These are phyloP conservation scores for Hortiboletus campestris DNA, from an alignment of 768 basidiomycete genomes.

Conservation along the genomic window DNA sequence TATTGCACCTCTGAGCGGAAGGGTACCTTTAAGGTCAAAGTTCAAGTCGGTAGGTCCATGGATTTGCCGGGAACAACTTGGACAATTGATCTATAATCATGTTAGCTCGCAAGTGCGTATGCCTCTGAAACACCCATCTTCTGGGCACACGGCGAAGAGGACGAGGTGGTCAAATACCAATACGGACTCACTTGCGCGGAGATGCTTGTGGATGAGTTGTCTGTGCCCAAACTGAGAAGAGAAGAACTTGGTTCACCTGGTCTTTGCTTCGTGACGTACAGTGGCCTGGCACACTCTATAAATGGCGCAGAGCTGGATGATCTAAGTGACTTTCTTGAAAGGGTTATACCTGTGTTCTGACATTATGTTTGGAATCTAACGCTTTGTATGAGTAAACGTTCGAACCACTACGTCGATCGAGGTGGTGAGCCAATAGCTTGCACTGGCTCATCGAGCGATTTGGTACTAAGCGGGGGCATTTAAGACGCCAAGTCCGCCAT, in stretches of 20 bases:
- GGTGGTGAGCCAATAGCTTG: neutral
- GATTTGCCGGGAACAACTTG: neutral
- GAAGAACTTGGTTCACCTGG: neutral
- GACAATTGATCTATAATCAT: neutral
- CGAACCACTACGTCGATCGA: neutral
- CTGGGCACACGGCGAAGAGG: neutral
- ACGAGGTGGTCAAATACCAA: neutral
- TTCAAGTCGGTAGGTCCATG: neutral
- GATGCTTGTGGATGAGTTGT: neutral
- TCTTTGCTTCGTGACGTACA: slow-evolving; percentile 1
- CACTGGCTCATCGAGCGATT: neutral
- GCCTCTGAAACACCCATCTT: neutral
- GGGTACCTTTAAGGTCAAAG: neutral
- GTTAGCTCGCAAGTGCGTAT: neutral
- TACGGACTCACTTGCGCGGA: neutral
- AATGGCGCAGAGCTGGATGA: neutral
- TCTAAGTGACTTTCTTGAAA: neutral
- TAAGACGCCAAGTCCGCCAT: neutral
- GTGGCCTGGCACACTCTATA: neutral
- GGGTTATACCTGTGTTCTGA: neutral
- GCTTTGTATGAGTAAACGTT: neutral
- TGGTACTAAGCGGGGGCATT: neutral
- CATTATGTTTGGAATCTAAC: neutral
- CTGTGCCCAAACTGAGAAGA: neutral
- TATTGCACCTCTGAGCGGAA: neutral